A percentile compares a stretch with the other conserved stretches of the same genome.
phyloP scores from a whole-genome alignment of 495 filamentous ascomycete genomes.

The Pseudoneurospora amorphoporcata region DNA sequence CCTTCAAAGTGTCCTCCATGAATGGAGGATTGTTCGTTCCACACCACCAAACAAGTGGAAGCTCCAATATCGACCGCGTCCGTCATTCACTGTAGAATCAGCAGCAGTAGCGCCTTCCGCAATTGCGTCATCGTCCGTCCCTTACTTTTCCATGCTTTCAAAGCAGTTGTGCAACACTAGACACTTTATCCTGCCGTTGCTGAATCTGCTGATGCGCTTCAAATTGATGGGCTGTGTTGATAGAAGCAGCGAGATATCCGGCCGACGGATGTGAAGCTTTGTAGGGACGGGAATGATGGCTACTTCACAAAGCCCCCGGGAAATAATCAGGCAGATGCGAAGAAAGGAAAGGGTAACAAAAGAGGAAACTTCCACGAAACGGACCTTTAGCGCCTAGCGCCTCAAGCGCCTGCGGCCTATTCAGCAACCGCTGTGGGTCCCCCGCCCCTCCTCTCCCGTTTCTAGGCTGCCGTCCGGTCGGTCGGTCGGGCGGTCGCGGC shows the following conservation, averaged over 20 bases:
- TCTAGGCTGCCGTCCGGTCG: not conserved
- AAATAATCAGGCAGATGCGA: not conserved
- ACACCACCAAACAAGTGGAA: not conserved
- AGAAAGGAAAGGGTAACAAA: not conserved
- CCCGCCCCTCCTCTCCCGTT: not conserved
- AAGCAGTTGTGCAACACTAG: not conserved
- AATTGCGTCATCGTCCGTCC: not conserved
- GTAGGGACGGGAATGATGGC: not conserved
- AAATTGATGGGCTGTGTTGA: not conserved
- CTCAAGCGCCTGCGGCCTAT: not conserved
- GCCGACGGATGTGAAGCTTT: not conserved
- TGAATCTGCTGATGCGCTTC: not conserved
- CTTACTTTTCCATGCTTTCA: not conserved
- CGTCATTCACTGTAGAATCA: not conserved
- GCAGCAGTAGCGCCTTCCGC: not conserved
- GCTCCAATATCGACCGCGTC: not conserved
- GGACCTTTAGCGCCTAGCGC: not conserved
- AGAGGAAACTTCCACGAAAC: not conserved
- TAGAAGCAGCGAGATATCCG: not conserved
- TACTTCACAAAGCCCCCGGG: no score
- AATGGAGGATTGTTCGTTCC: not conserved
- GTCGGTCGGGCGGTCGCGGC: not conserved
- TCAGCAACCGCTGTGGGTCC: not conserved
- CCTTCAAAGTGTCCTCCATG: not conserved
- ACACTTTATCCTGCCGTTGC: not conserved